Conservation (phyloP, 208 protist species). For the Novymonas esmeraldas region DNA sequence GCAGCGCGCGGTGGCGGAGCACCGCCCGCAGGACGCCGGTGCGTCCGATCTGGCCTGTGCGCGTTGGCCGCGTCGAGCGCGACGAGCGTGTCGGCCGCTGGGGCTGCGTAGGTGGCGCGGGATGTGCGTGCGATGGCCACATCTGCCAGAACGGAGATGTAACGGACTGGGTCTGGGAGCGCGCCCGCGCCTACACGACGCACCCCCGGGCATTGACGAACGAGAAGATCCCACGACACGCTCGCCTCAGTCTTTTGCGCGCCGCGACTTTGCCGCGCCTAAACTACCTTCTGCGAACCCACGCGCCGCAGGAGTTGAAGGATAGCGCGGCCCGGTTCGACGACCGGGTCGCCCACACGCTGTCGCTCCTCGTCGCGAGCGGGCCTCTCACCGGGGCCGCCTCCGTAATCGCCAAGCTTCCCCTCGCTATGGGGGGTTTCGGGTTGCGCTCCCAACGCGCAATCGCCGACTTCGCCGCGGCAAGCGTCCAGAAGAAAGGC, state of each 20-base stretch:
- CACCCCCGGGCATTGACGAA: slow-evolving; percentile 19
- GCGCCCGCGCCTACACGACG: slow-evolving; percentile 9
- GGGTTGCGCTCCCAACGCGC: slow-evolving; percentile 24
- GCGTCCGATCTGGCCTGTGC: slow-evolving; percentile 28
- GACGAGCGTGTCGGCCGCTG: slow-evolving; percentile 18
- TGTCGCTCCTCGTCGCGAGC: slow-evolving; percentile 15
- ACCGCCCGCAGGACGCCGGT: slow-evolving; percentile 5
- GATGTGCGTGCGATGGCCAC: no score
- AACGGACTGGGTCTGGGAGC: slow-evolving; percentile 6
- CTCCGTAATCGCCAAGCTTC: slow-evolving; percentile 17
- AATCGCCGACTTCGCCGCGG: slow-evolving; percentile 26
- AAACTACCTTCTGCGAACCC: slow-evolving; percentile 31
- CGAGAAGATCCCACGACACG: background rate
- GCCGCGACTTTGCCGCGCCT: slow-evolving; percentile 25
- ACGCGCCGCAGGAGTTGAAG: slow-evolving; percentile 14
- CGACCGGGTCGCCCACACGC: slow-evolving; percentile 7
- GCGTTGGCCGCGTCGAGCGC: slow-evolving; percentile 40
- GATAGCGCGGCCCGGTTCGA: slow-evolving; percentile 29
- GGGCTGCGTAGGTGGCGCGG: background rate
- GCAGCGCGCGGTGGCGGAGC: slow-evolving; percentile 7
- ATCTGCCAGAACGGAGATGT: no score
- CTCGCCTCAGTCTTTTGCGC: slow-evolving; percentile 23
- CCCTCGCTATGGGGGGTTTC: slow-evolving; percentile 27
- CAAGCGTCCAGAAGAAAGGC: slow-evolving; percentile 25
- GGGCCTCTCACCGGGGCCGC: background rate